Percentiles rank a stretch among this genome's conserved stretches.
phyloP scores from a whole-genome alignment of 768 basidiomycete species.

The Lactarius psammicola region DNA sequence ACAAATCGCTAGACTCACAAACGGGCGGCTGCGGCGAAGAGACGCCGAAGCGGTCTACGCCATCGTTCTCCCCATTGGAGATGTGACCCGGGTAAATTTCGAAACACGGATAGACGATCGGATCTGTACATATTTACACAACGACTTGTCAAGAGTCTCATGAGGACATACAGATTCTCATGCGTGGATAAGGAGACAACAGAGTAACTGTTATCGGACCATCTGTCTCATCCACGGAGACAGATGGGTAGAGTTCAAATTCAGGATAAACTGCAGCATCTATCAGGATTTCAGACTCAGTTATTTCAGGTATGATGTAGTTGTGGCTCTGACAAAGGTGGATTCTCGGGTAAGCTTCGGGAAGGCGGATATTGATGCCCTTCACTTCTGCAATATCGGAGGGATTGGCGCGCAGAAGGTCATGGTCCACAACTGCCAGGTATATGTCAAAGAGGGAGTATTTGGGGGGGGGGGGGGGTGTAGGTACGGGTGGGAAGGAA shows the following conservation, averaged over 20 bases:
- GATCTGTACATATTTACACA: conserved; percentile 12
- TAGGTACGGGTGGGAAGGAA: not conserved
- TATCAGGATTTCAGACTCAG: conserved; percentile 10
- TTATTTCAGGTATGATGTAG: not conserved
- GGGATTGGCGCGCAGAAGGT: not conserved
- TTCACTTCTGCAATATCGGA: not conserved
- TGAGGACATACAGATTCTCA: conserved; percentile 14
- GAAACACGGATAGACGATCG: conserved; percentile 22
- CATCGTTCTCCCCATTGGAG: conserved; percentile 3
- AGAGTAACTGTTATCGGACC: not conserved
- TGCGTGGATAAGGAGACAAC: not conserved
- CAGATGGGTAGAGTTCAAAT: conserved; percentile 19
- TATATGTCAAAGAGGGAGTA: conserved; percentile 18
- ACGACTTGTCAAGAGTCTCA: not conserved
- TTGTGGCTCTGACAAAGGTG: conserved; percentile 14
- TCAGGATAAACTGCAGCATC: conserved; percentile 24
- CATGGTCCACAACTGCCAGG: not conserved
- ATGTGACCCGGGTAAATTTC: conserved; percentile 25
- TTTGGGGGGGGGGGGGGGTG: not conserved
- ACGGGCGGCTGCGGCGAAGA: not conserved
- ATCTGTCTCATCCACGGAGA: conserved; percentile 5
- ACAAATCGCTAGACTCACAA: conserved; percentile 9
- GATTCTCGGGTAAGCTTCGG: conserved; percentile 13
- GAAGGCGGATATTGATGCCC: not conserved
- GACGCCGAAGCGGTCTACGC: conserved; percentile 28